phyloP scores from a whole-genome alignment of 805 yeast species.

The Yueomyces sinensis region DNA sequence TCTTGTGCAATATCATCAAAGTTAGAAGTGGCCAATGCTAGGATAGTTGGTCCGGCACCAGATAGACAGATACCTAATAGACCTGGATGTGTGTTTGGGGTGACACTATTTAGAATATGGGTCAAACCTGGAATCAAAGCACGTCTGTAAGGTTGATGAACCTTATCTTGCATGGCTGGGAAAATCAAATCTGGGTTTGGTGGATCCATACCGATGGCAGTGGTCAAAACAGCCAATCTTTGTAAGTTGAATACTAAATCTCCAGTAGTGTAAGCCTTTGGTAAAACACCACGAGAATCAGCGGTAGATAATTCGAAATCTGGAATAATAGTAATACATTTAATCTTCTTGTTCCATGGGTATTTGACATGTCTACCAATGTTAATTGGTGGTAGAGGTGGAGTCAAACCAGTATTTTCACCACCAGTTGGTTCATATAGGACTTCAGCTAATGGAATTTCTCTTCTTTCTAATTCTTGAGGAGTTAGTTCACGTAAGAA shows the following conservation, averaged over 20 bases:
- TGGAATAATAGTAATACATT: slow-evolving; percentile 86
- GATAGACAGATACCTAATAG: slow-evolving; percentile 87
- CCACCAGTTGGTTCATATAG: slow-evolving; percentile 70
- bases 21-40: slow-evolving; percentile 83
- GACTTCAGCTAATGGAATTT: slow-evolving; percentile 75
- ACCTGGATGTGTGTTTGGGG: slow-evolving; percentile 74
- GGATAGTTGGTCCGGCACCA: slow-evolving; percentile 97
- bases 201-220: slow-evolving; percentile 75
- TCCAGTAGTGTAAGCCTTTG: slow-evolving; percentile 57
- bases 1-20: slow-evolving; percentile 72
- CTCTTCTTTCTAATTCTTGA: slow-evolving; percentile 59
- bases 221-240: slow-evolving; percentile 82
- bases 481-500: slow-evolving; percentile 70
- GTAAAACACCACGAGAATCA: slow-evolving; percentile 79
- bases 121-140: slow-evolving; percentile 83
- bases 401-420: slow-evolving; percentile 50
- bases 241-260: slow-evolving; percentile 91
- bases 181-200: slow-evolving; percentile 77
- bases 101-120: slow-evolving; percentile 64
- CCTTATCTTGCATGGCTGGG: slow-evolving; percentile 91
- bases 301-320: slow-evolving; percentile 92
- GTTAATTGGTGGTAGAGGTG: slow-evolving; percentile 71
- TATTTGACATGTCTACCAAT: slow-evolving; percentile 86
- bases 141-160: slow-evolving; percentile 96
- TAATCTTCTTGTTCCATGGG: slow-evolving; percentile 67